These are phyloP conservation scores for Gymnopus androsaceus DNA, from an alignment of 1,284 basidiomycete species.

Conservation along the genomic window DNA sequence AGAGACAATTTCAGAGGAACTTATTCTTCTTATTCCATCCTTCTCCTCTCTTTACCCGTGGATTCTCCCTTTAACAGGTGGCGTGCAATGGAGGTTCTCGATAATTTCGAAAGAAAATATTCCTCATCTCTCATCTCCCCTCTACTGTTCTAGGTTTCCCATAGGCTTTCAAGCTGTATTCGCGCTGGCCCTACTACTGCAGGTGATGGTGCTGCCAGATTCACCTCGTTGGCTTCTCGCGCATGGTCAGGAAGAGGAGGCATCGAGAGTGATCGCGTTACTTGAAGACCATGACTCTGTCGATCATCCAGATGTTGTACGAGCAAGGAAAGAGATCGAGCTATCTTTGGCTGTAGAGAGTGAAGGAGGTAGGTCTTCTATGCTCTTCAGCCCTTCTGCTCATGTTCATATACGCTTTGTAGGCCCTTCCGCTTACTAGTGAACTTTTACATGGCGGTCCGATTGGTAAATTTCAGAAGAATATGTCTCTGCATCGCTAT, in stretches of 20 bases:
- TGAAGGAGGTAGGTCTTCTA: slow-evolving; percentile 34
- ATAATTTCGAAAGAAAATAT: too few species aligned
- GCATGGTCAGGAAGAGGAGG: slow-evolving; percentile 40
- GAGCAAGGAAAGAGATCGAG: slow-evolving; percentile 40
- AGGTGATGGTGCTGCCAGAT: slow-evolving; percentile 40
- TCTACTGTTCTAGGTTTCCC: too few species aligned
- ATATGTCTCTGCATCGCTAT: slow-evolving; percentile 41
- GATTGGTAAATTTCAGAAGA: slow-evolving; percentile 43
- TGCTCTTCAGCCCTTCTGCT: not conserved
- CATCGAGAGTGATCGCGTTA: slow-evolving; percentile 38
- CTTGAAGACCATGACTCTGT: slow-evolving; percentile 37
- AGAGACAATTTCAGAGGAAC: too few species aligned
- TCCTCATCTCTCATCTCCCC: too few species aligned
- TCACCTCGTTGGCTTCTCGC: slow-evolving; percentile 48
- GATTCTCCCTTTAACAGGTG: too few species aligned
- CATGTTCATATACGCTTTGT: not conserved
- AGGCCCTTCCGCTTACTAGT: slow-evolving; percentile 40
- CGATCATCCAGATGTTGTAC: slow-evolving; percentile 36
- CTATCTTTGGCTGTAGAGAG: slow-evolving; percentile 39
- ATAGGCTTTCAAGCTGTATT: slow-evolving; percentile 48
- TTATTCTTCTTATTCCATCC: too few species aligned
- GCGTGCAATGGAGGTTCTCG: too few species aligned
- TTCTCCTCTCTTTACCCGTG: too few species aligned
- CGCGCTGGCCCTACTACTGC: slow-evolving; percentile 39
- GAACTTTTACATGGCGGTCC: slow-evolving; percentile 42